A percentile compares a stretch with the other conserved stretches of the same genome.
These are phyloP conservation scores for Carallia pectinifolia DNA, from an alignment of 345 rosid species.

Conservation along the genomic window DNA sequence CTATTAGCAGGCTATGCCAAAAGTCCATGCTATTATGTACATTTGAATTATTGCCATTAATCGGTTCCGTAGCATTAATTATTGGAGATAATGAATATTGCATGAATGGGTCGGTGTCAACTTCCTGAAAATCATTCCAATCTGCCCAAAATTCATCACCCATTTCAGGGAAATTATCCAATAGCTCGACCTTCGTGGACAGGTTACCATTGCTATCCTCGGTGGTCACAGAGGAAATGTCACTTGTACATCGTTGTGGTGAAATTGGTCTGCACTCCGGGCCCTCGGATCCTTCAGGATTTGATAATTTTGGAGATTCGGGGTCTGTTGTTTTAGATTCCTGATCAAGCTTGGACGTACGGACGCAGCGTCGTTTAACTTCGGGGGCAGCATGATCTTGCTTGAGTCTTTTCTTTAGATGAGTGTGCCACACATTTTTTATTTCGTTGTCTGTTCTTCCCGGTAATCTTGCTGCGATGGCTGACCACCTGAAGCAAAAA, in stretches of 20 bases:
- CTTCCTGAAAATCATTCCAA: slow-evolving; percentile 15
- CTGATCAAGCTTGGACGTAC: slow-evolving; percentile 1
- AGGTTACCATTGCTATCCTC: slow-evolving; percentile 2
- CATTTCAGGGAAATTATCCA: slow-evolving; percentile 29
- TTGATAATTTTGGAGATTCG: slow-evolving; percentile 10
- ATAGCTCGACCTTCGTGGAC: slow-evolving; percentile 13
- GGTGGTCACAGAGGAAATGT: slow-evolving; percentile 26
- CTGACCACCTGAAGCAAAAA: slow-evolving; percentile 59
- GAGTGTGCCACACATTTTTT: slow-evolving; percentile 84
- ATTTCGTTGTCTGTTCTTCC: slow-evolving; percentile 89
- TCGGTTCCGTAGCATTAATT: not conserved
- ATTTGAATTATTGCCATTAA: slow-evolving; percentile 21
- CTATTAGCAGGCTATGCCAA: slow-evolving; percentile 50
- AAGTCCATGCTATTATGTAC: slow-evolving; percentile 46
- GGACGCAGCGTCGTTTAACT: not conserved
- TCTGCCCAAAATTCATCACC: slow-evolving; percentile 57
- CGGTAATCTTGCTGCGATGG: slow-evolving; percentile 73
- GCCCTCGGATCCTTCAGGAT: slow-evolving; percentile 4
- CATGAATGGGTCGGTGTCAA: not conserved
- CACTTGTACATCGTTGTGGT: slow-evolving; percentile 29
- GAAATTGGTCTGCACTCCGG: slow-evolving; percentile 1
- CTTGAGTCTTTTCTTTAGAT: slow-evolving; percentile 59
- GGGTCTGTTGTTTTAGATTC: not conserved
- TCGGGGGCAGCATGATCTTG: slow-evolving; percentile 17
- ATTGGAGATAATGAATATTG: slow-evolving; percentile 19